Percentiles rank a stretch among this genome's conserved stretches.
phyloP scores from a whole-genome alignment of 768 basidiomycete species.

The Macrolepiota albuminosa region DNA sequence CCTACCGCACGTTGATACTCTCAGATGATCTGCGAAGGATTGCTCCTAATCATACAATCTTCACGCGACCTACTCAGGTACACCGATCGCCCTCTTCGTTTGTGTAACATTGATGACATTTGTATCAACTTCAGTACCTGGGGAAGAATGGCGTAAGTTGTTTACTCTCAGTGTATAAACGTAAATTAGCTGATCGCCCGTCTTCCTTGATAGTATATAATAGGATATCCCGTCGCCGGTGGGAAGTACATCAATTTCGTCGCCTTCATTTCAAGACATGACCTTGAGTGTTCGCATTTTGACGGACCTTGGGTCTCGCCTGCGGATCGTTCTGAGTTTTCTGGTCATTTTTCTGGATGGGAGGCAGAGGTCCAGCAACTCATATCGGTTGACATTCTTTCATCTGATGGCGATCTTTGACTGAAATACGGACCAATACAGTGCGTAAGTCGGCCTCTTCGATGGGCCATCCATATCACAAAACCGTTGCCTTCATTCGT shows the following conservation, averaged over 20 bases:
- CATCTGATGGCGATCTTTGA: background rate
- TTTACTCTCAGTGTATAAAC: background rate
- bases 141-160: constrained; percentile 42
- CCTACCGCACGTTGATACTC: constrained; percentile 58
- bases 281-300: constrained; percentile 47
- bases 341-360: constrained; percentile 42
- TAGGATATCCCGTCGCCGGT: constrained; percentile 57
- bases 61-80: constrained; percentile 48
- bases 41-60: constrained; percentile 42
- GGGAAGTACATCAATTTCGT: constrained; percentile 61
- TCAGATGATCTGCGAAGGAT: constrained; percentile 38
- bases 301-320: constrained; percentile 49
- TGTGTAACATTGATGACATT: background rate
- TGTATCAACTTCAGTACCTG: constrained; percentile 41
- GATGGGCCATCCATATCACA: constrained; percentile 64
- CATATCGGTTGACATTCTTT: constrained; percentile 37
- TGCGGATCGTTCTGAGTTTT: constrained; percentile 40
- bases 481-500: constrained; percentile 47
- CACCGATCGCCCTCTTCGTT: constrained; percentile 7
- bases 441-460: constrained; percentile 47
- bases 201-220: constrained; percentile 40
- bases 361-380: constrained; percentile 58
- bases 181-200: background rate
- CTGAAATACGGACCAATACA: constrained; percentile 16
- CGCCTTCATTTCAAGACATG: constrained; percentile 46